Evolutionary conservation across 1,139 yeast genomes (phyloP).

Genomic region (Scheffersomyces segobiensis): DNA sequence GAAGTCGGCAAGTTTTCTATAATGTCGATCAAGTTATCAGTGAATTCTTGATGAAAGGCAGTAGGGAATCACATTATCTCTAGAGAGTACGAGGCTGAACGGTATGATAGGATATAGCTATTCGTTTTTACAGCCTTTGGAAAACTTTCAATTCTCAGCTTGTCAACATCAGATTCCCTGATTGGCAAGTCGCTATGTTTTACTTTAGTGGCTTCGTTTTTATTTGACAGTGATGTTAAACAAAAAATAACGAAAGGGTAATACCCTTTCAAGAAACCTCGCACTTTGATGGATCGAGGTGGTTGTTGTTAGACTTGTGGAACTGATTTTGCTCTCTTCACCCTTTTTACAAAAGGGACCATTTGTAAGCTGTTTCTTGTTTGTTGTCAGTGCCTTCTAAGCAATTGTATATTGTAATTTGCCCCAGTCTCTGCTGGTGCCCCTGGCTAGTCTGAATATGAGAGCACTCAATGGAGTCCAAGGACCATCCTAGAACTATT

Average conservation of each 20-base stretch:
- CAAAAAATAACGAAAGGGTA: not conserved
- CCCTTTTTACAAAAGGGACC: not conserved
- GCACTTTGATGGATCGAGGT: not conserved
- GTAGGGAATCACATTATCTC: not conserved
- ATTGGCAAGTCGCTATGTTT: not conserved
- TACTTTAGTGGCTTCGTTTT: not conserved
- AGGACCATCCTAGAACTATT: not conserved
- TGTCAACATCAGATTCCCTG: not conserved
- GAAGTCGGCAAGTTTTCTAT: not conserved
- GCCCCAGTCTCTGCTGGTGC: not conserved
- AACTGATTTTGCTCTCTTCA: not conserved
- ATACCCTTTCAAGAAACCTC: not conserved
- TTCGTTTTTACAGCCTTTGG: not conserved
- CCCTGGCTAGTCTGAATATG: not conserved
- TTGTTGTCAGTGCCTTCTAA: not conserved
- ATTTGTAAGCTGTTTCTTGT: not conserved
- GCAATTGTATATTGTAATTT: not conserved
- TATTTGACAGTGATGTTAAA: not conserved
- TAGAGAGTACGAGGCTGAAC: not conserved
- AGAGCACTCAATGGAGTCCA: not conserved
- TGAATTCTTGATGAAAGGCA: not conserved
- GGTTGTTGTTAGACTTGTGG: not conserved
- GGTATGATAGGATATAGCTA: not conserved
- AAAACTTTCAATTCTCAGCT: not conserved
- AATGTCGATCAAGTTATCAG: not conserved